Conservation (phyloP, 1,139 yeast species). For the Sugiyamaella neomexicana region DNA sequence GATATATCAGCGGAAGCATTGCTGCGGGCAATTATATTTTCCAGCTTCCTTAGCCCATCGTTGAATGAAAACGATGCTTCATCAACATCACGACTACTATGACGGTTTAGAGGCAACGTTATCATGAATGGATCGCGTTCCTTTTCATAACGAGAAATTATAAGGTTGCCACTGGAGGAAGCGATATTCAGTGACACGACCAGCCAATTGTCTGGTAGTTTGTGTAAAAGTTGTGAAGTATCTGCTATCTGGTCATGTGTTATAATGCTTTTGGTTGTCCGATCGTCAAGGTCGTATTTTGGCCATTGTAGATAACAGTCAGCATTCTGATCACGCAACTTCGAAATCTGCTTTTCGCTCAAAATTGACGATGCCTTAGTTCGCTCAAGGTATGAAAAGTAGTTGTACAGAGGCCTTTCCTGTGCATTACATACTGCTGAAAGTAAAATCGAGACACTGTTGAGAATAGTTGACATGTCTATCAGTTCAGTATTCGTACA, state of each 20-base stretch:
- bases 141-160: conserved; percentile 51
- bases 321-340: conserved; percentile 2
- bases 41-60: conserved; percentile 50
- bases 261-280: neutral
- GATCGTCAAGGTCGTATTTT: neutral
- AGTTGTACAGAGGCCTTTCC: conserved; percentile 6
- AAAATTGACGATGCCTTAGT: conserved; percentile 14
- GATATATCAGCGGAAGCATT: conserved; percentile 54
- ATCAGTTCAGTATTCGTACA: conserved; percentile 31
- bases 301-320: conserved; percentile 9
- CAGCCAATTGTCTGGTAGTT: conserved; percentile 55
- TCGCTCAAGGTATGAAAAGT: conserved; percentile 21
- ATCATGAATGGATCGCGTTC: conserved; percentile 48
- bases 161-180: conserved; percentile 55
- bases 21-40: conserved; percentile 57
- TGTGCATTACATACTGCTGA: conserved; percentile 30
- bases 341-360: conserved; percentile 21
- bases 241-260: neutral
- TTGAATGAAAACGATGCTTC: conserved; percentile 48
- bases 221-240: conserved; percentile 14
- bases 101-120: conserved; percentile 61
- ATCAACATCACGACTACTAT: conserved; percentile 48
- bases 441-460: conserved; percentile 36
- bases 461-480: conserved; percentile 27
- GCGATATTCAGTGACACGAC: conserved; percentile 67